Evolutionary conservation across 78 protist species (phyloP).

Genomic region (Speleostelium caveatum): DNA sequence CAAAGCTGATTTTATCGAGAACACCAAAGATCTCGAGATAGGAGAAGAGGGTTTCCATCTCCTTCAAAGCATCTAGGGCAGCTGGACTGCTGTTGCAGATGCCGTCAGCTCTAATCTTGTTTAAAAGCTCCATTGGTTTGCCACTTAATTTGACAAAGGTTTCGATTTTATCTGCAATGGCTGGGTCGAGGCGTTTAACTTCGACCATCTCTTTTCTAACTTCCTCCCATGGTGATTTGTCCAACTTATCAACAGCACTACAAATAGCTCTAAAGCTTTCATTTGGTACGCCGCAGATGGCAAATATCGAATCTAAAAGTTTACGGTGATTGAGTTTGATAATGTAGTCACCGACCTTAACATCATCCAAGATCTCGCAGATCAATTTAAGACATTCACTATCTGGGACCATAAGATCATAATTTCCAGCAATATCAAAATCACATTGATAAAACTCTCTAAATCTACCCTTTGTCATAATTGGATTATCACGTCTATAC

Average conservation of each 20-base stretch:
- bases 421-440: slow-evolving; percentile 95
- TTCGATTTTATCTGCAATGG: slow-evolving; percentile 87
- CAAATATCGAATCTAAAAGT: slow-evolving; percentile 91
- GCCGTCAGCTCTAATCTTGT: slow-evolving; percentile 4
- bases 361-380: slow-evolving; percentile 85
- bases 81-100: slow-evolving; percentile 19
- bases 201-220: slow-evolving; percentile 93
- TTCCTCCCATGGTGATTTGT: slow-evolving; percentile 92
- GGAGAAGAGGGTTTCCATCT: slow-evolving; percentile 67
- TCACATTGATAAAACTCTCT: slow-evolving; percentile 98
- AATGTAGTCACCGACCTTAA: slow-evolving; percentile 84
- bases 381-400: slow-evolving; percentile 89
- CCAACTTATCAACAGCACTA: slow-evolving; percentile 96
- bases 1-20: slow-evolving; percentile 84
- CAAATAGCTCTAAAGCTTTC: slow-evolving; percentile 91
- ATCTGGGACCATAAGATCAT: slow-evolving; percentile 95
- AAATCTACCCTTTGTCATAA: slow-evolving; percentile 90
- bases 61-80: slow-evolving; percentile 81
- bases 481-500: slow-evolving; percentile 96
- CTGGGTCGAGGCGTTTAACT: slow-evolving; percentile 86
- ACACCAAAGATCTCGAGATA: slow-evolving; percentile 58
- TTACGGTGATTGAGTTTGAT: slow-evolving; percentile 91
- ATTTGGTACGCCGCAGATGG: slow-evolving; percentile 94
- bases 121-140: slow-evolving; percentile 51
- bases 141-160: slow-evolving; percentile 79